These are phyloP conservation scores for Penicillium psychrosexuale DNA, from an alignment of 2,329 filamentous ascomycete species.

Conservation along the genomic window DNA sequence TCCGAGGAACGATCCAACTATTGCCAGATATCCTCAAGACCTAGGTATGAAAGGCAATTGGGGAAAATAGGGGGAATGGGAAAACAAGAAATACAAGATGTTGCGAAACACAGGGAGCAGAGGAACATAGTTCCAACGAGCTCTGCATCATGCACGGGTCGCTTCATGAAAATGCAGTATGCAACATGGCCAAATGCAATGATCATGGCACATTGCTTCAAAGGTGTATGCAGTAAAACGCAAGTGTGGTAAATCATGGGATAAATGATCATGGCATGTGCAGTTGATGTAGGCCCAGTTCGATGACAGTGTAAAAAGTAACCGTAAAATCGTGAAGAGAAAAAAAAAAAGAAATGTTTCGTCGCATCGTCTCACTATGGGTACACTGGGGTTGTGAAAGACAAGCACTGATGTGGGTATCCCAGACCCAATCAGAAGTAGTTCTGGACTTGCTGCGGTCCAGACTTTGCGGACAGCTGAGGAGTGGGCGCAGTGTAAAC, in stretches of 20 bases:
- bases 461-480: slow-evolving; percentile 27
- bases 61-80: background rate
- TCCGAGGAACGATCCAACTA: background rate
- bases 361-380: slow-evolving; percentile 40
- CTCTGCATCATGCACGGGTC: slow-evolving; percentile 18
- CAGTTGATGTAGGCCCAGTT: slow-evolving; percentile 21
- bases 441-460: slow-evolving; percentile 30
- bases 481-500: slow-evolving; percentile 33
- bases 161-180: slow-evolving; percentile 19
- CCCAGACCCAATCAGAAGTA: slow-evolving; percentile 31
- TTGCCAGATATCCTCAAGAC: background rate
- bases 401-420: slow-evolving; percentile 18
- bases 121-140: slow-evolving; percentile 5
- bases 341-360: slow-evolving; percentile 21
- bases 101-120: slow-evolving; percentile 1
- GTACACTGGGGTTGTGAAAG: slow-evolving; percentile 32
- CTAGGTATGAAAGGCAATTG: background rate
- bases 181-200: slow-evolving; percentile 20
- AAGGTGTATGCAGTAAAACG: slow-evolving; percentile 16
- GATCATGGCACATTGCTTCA: slow-evolving; percentile 24
- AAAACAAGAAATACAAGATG: slow-evolving; percentile 4
- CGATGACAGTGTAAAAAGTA: slow-evolving; percentile 22
- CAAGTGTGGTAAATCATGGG: slow-evolving; percentile 14
- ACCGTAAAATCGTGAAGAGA: slow-evolving; percentile 27
- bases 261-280: slow-evolving; percentile 18